A percentile compares a stretch with the other conserved stretches of the same genome.
Evolutionary conservation across 345 rosid species (phyloP).

Genomic region (Eucalyptus viminalis): DNA sequence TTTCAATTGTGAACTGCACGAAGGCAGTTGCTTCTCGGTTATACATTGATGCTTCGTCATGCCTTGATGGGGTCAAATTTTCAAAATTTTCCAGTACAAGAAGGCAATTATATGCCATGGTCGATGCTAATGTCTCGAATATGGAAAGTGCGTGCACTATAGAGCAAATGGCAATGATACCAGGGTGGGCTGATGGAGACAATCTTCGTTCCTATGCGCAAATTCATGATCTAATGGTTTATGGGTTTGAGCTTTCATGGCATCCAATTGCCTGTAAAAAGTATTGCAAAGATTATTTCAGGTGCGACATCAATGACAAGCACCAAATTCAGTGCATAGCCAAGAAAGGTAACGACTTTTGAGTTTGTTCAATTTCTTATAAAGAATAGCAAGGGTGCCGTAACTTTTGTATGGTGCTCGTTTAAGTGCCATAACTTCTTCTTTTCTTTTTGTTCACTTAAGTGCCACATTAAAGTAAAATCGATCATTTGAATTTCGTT

Average conservation of each 20-base stretch:
- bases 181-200: neutral
- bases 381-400: neutral
- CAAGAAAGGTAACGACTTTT: neutral
- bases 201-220: neutral
- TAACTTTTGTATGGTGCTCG: fast-evolving
- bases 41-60: neutral
- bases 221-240: neutral
- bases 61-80: neutral
- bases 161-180: neutral
- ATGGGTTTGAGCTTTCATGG: neutral
- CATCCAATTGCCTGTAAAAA: neutral
- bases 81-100: neutral
- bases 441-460: too few species aligned
- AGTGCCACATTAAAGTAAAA: too few species aligned
- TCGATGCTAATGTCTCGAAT: neutral
- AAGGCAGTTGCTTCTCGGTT: neutral
- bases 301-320: fast-evolving
- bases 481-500: too few species aligned
- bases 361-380: neutral
- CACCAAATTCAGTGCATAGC: fast-evolving
- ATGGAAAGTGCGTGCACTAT: neutral
- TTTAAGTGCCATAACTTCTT: too few species aligned
- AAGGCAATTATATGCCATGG: neutral
- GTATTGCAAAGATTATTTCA: fast-evolving
- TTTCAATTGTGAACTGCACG: neutral